Percentiles rank a stretch among this genome's conserved stretches.
Evolutionary conservation across 805 yeast species (phyloP).

Genomic region (Saturnispora bothae): DNA sequence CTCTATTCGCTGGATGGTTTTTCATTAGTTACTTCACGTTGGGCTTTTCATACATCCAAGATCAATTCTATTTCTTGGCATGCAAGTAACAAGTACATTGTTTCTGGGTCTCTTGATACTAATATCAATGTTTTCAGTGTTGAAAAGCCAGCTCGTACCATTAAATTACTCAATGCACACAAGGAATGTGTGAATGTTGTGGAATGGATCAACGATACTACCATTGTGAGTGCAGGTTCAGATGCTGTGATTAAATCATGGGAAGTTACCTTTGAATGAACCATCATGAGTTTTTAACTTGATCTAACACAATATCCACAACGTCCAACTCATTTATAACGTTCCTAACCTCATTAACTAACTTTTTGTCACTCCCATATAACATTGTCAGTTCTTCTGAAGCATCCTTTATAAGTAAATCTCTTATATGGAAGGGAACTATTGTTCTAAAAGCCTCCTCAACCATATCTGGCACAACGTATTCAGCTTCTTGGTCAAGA

Average conservation of each 20-base stretch:
- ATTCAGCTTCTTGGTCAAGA: constrained; percentile 30
- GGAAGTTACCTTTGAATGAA: constrained; percentile 29
- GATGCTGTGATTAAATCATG: constrained; percentile 78
- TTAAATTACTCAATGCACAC: constrained; percentile 71
- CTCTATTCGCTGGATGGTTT: constrained; percentile 50
- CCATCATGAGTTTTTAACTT: constrained; percentile 26
- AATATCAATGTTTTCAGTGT: constrained; percentile 73
- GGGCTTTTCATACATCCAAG: constrained; percentile 91
- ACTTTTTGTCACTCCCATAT: constrained; percentile 44
- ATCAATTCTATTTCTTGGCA: constrained; percentile 76
- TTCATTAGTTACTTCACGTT: constrained; percentile 65
- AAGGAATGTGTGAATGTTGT: constrained; percentile 77
- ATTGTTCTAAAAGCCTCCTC: constrained; percentile 38
- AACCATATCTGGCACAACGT: constrained; percentile 44
- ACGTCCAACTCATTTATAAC: constrained; percentile 39
- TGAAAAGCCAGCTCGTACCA: constrained; percentile 62
- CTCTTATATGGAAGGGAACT: constrained; percentile 33
- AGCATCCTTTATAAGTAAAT: constrained; percentile 25
- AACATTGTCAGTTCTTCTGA: constrained; percentile 40
- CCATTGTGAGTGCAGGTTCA: constrained; percentile 60
- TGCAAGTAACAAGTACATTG: constrained; percentile 57
- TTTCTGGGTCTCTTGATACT: constrained; percentile 78
- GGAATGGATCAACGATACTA: constrained; percentile 46
- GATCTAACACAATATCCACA: constrained; percentile 40
- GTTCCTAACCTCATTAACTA: constrained; percentile 32